Conservation (phyloP, 2,329 filamentous ascomycete species). For the Dichotomopilus funicola region DNA sequence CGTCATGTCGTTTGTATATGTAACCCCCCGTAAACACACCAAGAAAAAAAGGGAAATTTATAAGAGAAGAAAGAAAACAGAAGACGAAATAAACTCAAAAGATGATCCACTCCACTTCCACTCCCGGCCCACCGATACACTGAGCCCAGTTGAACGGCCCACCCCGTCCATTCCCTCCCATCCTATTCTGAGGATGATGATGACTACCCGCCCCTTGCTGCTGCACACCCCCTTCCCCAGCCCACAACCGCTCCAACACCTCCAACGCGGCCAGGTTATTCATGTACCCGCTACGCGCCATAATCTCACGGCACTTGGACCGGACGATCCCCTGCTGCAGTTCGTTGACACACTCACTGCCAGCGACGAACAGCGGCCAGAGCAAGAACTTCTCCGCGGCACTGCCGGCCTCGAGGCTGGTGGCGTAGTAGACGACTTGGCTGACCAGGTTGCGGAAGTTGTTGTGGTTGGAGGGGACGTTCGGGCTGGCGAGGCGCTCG, state of each 20-base stretch:
- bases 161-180: slow-evolving; percentile 25
- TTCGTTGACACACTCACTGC: slow-evolving; percentile 80
- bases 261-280: slow-evolving; percentile 86
- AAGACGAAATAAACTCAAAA: slow-evolving; percentile 37
- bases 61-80: too few species aligned
- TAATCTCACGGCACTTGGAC: slow-evolving; percentile 75
- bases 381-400: slow-evolving; percentile 81
- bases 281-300: slow-evolving; percentile 83
- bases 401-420: slow-evolving; percentile 64
- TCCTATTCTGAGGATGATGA: slow-evolving; percentile 21
- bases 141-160: slow-evolving; percentile 53
- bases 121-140: slow-evolving; percentile 49
- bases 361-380: slow-evolving; percentile 88
- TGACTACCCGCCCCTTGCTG: slow-evolving; percentile 9
- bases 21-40: neutral
- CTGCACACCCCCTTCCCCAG: slow-evolving; percentile 39
- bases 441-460: slow-evolving; percentile 79
- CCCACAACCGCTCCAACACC: slow-evolving; percentile 80
- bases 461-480: slow-evolving; percentile 62
- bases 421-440: slow-evolving; percentile 77
- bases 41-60: neutral
- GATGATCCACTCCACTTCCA: slow-evolving; percentile 62
- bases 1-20: neutral
- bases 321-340: slow-evolving; percentile 73
- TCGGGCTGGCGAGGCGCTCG: slow-evolving; percentile 75